Base-by-base conservation (phyloP, 2,329 filamentous ascomycete genomes). In the Cladobotryum mycophilum region DNA sequence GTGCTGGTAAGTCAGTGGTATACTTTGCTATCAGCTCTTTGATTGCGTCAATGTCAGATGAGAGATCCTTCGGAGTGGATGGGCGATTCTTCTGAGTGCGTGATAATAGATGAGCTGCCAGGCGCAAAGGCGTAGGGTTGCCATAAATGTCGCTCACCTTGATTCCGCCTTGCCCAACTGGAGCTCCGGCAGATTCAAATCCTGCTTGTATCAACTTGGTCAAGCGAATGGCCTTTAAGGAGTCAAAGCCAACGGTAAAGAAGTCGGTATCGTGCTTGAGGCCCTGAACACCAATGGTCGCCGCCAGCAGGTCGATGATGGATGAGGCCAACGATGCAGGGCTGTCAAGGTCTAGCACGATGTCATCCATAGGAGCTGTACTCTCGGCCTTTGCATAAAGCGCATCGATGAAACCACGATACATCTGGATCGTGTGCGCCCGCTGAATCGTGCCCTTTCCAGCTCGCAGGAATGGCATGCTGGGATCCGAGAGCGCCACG, bases 391-490 rank as follows among this genome's bases (percentile, higher is more conserved):
- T 53, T 4, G 60, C 56, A 49, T 76, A 78, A 0, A 76, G 49
- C n/a, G 59, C 56, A 20, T 74, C 65, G 17, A 77, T 75, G 49
- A 75, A 70, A 1, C 67, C 60, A 18, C 66, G 59, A 53, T 78
- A 78, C 36, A 71, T 46, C 40, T 65, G 68, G 1, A 72, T 38
- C 0, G 73, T 70, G 2, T 50, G 55, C 1, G 62, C 56, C n/a
- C 72, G 67, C 58, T 73, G 73, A 6, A 78, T 57, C 0, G 72
- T 73, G 1, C 74, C 73, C 57, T 79, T 79, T 1, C 67, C 64
- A 0, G 75, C 67, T 3, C 71, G 66, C 0, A 63, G 58, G 49
- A 79, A 74, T 0, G 74, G 73, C 55, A 70, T 74, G 9, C 64
- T 56, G 0, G 70, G 65, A 8, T 65, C 62, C 0, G 73, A 62